A percentile compares a stretch with the other conserved stretches of the same genome.
These are phyloP conservation scores for Penicillium paradoxum DNA, from an alignment of 495 filamentous ascomycete genomes.

Conservation along the genomic window DNA sequence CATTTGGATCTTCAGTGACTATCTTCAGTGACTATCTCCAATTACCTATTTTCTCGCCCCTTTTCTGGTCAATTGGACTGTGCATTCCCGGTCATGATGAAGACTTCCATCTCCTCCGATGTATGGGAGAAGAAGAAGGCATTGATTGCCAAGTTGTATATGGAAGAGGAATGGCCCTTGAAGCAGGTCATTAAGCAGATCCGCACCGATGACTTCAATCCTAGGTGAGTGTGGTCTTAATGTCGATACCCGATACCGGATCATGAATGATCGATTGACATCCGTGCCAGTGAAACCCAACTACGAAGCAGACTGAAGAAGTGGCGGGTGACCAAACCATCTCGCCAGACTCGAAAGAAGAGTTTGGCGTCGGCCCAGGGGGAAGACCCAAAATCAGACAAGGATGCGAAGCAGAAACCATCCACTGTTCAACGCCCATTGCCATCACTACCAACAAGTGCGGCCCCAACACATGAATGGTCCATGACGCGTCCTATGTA, in stretches of 20 bases:
- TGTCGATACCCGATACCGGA: background rate
- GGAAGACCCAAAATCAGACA: slow-evolving; percentile 24
- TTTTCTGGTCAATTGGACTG: slow-evolving; percentile 1
- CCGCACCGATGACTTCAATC: slow-evolving; percentile 45
- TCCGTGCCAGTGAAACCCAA: slow-evolving; percentile 38
- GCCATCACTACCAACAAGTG: slow-evolving; percentile 2
- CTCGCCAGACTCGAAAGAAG: slow-evolving; percentile 44
- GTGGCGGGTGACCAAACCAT: slow-evolving; percentile 47
- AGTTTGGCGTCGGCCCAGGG: slow-evolving; percentile 12
- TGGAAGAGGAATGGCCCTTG: slow-evolving; percentile 47
- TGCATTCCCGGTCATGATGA: slow-evolving; percentile 26
- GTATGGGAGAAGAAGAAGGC: slow-evolving; percentile 49
- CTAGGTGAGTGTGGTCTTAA: slow-evolving; percentile 32
- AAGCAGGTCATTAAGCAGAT: slow-evolving; percentile 49
- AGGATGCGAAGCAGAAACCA: slow-evolving; percentile 24
- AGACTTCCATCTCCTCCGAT: slow-evolving; percentile 44
- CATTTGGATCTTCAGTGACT: background rate
- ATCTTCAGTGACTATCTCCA: no score
- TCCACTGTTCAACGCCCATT: slow-evolving; percentile 14
- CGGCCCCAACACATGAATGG: slow-evolving; percentile 13
- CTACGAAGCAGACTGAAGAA: slow-evolving; percentile 46
- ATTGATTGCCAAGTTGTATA: slow-evolving; percentile 44
- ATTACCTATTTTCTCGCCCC: background rate
- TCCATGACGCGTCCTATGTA: slow-evolving; percentile 10
- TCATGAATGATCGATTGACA: background rate